A percentile compares a stretch with the other conserved stretches of the same genome.
These are phyloP conservation scores for Hyphodiscus sp. DNA, from an alignment of 2,329 filamentous ascomycete species.

Conservation along the genomic window DNA sequence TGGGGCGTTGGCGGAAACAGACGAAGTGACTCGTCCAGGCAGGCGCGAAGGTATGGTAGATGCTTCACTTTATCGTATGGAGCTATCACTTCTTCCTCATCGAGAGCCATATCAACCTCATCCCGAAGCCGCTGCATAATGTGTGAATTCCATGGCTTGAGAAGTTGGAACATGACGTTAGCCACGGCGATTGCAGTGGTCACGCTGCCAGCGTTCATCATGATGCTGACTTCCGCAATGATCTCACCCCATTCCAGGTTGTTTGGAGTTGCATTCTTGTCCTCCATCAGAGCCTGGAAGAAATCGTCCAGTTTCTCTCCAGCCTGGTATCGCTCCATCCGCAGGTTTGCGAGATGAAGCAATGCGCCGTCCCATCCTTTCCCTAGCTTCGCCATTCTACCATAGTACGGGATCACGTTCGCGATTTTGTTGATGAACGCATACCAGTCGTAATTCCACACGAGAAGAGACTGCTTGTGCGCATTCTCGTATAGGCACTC, in stretches of 20 bases:
- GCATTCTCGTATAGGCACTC: slow-evolving; percentile 45
- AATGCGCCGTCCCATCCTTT: slow-evolving; percentile 42
- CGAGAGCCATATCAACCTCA: slow-evolving; percentile 41
- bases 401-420: slow-evolving; percentile 40
- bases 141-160: slow-evolving; percentile 41
- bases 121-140: slow-evolving; percentile 35
- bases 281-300: slow-evolving; percentile 48
- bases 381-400: slow-evolving; percentile 34
- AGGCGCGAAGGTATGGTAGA: slow-evolving; percentile 45
- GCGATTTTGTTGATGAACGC: slow-evolving; percentile 39
- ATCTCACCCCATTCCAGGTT: slow-evolving; percentile 52
- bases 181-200: slow-evolving; percentile 46
- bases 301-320: slow-evolving; percentile 54
- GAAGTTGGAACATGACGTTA: slow-evolving; percentile 46
- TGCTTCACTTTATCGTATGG: slow-evolving; percentile 45
- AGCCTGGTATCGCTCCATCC: slow-evolving; percentile 38
- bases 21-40: slow-evolving; percentile 43
- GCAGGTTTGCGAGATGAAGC: slow-evolving; percentile 37
- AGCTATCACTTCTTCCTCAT: slow-evolving; percentile 37
- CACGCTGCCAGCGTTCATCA: slow-evolving; percentile 42
- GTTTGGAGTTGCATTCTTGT: slow-evolving; percentile 34
- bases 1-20: slow-evolving; percentile 38
- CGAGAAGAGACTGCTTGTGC: slow-evolving; percentile 41
- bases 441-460: slow-evolving; percentile 48
- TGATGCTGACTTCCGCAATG: slow-evolving; percentile 47